A percentile compares a stretch with the other conserved stretches of the same genome.
phyloP scores from a whole-genome alignment of 2,329 filamentous ascomycete species.

The Cercospora sp. region DNA sequence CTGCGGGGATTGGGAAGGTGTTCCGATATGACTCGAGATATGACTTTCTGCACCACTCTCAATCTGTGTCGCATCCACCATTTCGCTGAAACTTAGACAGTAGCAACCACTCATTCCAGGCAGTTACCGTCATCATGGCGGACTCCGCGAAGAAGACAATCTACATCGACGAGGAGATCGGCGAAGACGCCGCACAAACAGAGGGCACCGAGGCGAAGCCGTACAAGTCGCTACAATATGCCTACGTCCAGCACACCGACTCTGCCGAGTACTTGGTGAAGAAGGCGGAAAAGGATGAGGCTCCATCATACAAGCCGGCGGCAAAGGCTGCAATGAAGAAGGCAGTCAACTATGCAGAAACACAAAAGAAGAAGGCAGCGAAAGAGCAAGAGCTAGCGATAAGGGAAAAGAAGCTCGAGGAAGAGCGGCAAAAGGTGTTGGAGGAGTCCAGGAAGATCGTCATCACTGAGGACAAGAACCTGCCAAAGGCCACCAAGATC shows the following conservation, averaged over 20 bases:
- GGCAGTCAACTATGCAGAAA: constrained; percentile 70
- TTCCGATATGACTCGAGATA: constrained; percentile 5
- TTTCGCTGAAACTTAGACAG: background rate
- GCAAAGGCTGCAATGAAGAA: constrained; percentile 87
- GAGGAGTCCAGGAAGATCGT: constrained; percentile 81
- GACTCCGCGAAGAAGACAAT: constrained; percentile 47
- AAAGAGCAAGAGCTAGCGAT: constrained; percentile 73
- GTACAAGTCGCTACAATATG: constrained; percentile 78
- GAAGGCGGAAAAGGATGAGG: constrained; percentile 65
- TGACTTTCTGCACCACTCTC: background rate
- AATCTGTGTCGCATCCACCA: background rate
- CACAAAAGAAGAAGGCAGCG: constrained; percentile 78
- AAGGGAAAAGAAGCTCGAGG: constrained; percentile 70
- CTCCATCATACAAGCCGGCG: constrained; percentile 73
- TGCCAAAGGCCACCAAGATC: constrained; percentile 74
- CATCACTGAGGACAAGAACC: constrained; percentile 66
- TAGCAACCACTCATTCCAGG: background rate
- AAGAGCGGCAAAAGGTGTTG: constrained; percentile 67
- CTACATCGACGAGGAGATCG: constrained; percentile 80
- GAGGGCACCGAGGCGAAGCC: constrained; percentile 71
- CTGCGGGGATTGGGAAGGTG: background rate
- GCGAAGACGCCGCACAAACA: constrained; percentile 62
- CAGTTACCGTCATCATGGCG: constrained; percentile 28
- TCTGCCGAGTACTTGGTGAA: constrained; percentile 65
- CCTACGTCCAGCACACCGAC: constrained; percentile 70